Evolutionary conservation across 2,329 filamentous ascomycete genomes (phyloP).

Genomic region (Fusarium neocosmosporiellum): DNA sequence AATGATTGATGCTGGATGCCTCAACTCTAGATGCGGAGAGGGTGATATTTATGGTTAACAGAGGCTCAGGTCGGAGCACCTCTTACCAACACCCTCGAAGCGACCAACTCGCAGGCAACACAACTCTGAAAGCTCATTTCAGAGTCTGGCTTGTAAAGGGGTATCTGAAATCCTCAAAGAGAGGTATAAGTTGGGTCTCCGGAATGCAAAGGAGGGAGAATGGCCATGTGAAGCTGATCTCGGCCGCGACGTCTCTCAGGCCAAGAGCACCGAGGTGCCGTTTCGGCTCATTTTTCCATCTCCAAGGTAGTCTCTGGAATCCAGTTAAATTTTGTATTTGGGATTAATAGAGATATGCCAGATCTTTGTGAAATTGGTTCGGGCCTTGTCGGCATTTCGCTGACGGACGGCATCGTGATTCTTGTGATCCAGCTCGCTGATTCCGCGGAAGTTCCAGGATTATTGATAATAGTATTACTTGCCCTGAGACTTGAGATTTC

Average conservation of each 20-base stretch:
- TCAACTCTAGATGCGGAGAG: neutral
- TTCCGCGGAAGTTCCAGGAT: neutral
- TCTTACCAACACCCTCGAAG: neutral
- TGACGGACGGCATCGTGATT: neutral
- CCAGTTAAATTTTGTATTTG: neutral
- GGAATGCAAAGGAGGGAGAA: neutral
- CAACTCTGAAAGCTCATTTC: neutral
- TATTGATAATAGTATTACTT: too few relatives aligned
- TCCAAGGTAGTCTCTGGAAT: neutral
- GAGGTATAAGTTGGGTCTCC: neutral
- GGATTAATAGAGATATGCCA: neutral
- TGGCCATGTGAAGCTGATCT: neutral
- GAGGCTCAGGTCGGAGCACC: neutral
- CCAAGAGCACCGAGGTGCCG: neutral
- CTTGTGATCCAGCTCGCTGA: neutral
- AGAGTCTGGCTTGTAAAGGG: neutral
- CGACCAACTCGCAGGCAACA: neutral
- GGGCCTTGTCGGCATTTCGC: neutral
- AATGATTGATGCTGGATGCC: neutral
- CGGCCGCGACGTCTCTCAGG: neutral
- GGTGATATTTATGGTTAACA: neutral
- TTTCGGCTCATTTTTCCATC: neutral
- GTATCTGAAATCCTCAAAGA: neutral
- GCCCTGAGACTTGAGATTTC: neutral
- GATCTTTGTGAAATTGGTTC: neutral